Percentiles rank a stretch among this genome's conserved stretches.
phyloP scores from a whole-genome alignment of 495 filamentous ascomycete species.

The Aspergillus nidulans region DNA sequence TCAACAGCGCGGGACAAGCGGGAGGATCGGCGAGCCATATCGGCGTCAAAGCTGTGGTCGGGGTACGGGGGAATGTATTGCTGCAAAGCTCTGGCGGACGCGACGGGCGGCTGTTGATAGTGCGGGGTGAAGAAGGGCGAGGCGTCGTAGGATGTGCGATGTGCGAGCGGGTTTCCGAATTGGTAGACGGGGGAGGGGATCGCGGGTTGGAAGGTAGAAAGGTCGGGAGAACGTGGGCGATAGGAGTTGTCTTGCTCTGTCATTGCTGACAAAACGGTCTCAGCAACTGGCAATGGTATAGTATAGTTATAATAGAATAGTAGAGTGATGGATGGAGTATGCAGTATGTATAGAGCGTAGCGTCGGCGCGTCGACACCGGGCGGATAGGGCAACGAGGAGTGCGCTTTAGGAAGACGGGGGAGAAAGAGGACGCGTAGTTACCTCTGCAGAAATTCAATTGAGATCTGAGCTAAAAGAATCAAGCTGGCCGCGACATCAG shows the following conservation, averaged over 20 bases:
- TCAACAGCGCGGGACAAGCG: conserved; percentile 36
- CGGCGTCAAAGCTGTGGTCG: conserved; percentile 25
- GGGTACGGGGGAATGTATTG: conserved; percentile 34
- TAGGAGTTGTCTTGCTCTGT: conserved; percentile 42
- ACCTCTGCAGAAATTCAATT: not conserved
- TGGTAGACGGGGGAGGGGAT: conserved; percentile 27
- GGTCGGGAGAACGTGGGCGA: conserved; percentile 43
- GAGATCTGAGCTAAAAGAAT: not conserved
- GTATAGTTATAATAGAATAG: not conserved
- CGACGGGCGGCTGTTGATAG: conserved; percentile 26
- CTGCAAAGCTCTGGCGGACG: conserved; percentile 21
- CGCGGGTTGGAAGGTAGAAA: conserved; percentile 43
- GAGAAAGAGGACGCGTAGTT: not conserved
- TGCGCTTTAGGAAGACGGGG: not conserved
- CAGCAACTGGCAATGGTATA: conserved; percentile 7
- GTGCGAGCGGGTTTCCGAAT: conserved; percentile 29
- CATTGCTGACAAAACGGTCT: conserved; percentile 29
- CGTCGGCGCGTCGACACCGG: conserved; percentile 1
- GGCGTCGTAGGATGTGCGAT: conserved; percentile 43
- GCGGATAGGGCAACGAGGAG: not conserved
- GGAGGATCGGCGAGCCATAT: conserved; percentile 46
- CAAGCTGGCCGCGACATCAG: not conserved
- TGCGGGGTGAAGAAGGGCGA: conserved; percentile 36
- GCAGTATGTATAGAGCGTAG: not conserved
- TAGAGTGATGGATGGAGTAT: not conserved